Conservation (phyloP, 805 yeast genomes). For the Metschnikowia kunwiensis region DNA sequence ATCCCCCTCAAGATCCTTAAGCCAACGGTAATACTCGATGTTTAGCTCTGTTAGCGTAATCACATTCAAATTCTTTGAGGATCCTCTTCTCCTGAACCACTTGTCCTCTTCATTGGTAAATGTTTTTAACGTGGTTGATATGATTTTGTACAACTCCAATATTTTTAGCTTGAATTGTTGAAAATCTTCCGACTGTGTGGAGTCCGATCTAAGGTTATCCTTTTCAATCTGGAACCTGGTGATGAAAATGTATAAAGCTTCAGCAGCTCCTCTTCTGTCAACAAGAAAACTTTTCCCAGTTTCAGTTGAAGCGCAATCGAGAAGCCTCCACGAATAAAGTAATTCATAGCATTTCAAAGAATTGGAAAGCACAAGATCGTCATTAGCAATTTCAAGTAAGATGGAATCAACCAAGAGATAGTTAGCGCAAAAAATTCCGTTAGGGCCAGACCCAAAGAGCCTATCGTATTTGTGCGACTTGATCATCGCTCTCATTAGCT, state of each 20-base stretch:
- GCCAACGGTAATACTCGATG: conserved; percentile 35
- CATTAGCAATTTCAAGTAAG: conserved; percentile 31
- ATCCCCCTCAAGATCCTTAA: conserved; percentile 30
- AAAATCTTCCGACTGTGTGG: conserved; percentile 22
- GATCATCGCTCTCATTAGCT: conserved; percentile 27
- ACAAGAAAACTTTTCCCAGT: conserved; percentile 1
- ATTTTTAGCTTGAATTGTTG: conserved; percentile 37
- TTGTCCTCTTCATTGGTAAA: conserved; percentile 33
- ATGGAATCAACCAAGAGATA: conserved; percentile 34
- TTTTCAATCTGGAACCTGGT: conserved; percentile 31
- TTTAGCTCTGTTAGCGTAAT: conserved; percentile 29
- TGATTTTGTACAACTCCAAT: conserved; percentile 41
- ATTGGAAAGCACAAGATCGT: conserved; percentile 26
- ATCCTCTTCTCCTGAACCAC: conserved; percentile 32
- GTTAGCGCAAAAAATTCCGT: conserved; percentile 22
- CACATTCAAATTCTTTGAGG: conserved; percentile 19
- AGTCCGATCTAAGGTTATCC: conserved; percentile 16
- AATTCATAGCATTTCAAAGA: conserved; percentile 37
- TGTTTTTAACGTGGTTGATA: conserved; percentile 36
- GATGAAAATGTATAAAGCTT: conserved; percentile 38
- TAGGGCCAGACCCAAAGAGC: conserved; percentile 22
- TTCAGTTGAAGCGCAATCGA: conserved; percentile 8
- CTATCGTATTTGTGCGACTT: conserved; percentile 21
- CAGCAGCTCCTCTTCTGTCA: conserved; percentile 45
- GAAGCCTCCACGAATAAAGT: conserved; percentile 40